Evolutionary conservation across 331 rosid genomes (phyloP), one percentile per base, ranked within the genome.

Genomic region (Saraca asoca): DNA sequence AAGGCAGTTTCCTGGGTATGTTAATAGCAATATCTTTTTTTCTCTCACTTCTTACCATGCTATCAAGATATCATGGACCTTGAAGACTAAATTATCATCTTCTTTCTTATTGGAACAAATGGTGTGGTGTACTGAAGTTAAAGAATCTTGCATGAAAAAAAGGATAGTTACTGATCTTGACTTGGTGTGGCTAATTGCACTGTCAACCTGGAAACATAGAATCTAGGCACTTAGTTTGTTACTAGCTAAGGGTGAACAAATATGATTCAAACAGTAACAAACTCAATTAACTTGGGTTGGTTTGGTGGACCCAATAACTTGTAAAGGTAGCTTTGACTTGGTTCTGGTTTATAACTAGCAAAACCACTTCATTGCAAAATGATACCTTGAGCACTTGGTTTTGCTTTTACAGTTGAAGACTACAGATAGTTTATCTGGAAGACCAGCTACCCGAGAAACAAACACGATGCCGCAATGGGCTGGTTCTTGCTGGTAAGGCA

Each of bases 381-480:
- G 16, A 39, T 48, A 24, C 59, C 44, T 64, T 35, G 39, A 56
- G 20, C 54, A 12, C 20, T 48, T 14, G 37, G 37, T 54, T 44
- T 58, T 14, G 39, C 58, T 45, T 51, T 81, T 62, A 68, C 79
- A 90, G 98, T 85, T 81, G 58, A 79, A 68, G 54, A 80, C 97
- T 14, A 75, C 71, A 39, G 95, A 93, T 80, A 77, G 80, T 58
- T 58, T 78, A 64, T 82, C 98, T 43, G 95, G 96, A 81, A 90
- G 86, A 76, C 85, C 91, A 45, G 95, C 96, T 57, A 84, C 78
- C 58, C 85, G 97, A 73, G 98, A 93, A 78, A 86, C 97, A 72
- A 93, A 82, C 77, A 90, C 98, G 56, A 93, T 90, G 98, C 98
- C 98, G 7, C 98, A 93, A 56, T 90, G 98, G 98, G 98, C 98